phyloP scores from a whole-genome alignment of 108 stramenopile species.

The Nitzschia palea region DNA sequence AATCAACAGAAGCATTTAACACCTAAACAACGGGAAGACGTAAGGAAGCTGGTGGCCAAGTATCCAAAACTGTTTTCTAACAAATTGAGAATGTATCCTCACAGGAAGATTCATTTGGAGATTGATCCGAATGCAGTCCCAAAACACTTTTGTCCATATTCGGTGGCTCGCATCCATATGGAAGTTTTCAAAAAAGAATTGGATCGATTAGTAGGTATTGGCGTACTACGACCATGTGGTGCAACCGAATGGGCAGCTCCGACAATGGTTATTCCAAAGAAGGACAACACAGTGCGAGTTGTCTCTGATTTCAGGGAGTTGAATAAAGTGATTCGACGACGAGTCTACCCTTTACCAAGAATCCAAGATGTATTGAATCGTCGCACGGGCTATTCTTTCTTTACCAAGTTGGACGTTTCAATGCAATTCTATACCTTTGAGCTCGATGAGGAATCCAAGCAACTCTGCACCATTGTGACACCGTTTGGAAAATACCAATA shows the following conservation, averaged over 20 bases:
- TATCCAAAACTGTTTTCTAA: conserved; percentile 28
- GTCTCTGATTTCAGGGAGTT: conserved; percentile 39
- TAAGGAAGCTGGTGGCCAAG: conserved; percentile 16
- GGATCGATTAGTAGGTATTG: conserved; percentile 20
- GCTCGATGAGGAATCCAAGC: conserved; percentile 11
- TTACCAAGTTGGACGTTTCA: conserved; percentile 29
- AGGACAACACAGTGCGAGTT: conserved; percentile 27
- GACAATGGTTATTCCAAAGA: conserved; percentile 44
- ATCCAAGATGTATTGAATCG: conserved; percentile 19
- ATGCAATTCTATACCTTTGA: conserved; percentile 25
- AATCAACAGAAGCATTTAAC: conserved; percentile 30
- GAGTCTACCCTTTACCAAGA: conserved; percentile 10
- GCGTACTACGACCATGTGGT: conserved; percentile 10
- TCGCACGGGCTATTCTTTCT: conserved; percentile 12
- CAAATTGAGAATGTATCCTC: conserved; percentile 37
- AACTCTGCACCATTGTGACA: conserved; percentile 38
- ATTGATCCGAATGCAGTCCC: conserved; percentile 19
- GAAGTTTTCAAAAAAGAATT: conserved; percentile 34
- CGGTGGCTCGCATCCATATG: conserved; percentile 9
- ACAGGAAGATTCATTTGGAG: conserved; percentile 38
- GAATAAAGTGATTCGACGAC: conserved; percentile 19
- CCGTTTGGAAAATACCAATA: conserved; percentile 55
- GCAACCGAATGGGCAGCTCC: conserved; percentile 22
- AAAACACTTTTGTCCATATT: conserved; percentile 22
- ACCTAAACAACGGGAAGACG: too few species aligned